Percentiles rank a stretch among this genome's conserved stretches.
These are phyloP conservation scores for Trichophyton simii DNA, from an alignment of 2,329 filamentous ascomycete species.

Conservation along the genomic window DNA sequence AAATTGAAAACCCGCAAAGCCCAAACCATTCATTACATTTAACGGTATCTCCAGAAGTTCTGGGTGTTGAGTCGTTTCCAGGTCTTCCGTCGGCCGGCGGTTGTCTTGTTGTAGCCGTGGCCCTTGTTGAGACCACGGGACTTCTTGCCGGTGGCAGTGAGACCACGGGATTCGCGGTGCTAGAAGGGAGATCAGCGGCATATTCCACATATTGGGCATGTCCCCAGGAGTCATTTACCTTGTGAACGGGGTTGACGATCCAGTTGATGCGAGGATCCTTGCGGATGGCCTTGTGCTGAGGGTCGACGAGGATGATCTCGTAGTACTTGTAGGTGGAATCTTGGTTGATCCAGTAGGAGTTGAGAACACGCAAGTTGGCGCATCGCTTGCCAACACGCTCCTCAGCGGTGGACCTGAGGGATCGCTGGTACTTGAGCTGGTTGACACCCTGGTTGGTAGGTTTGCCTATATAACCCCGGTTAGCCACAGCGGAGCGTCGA, in stretches of 20 bases:
- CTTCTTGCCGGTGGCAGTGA: constrained; percentile 98
- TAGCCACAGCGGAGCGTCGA: background rate
- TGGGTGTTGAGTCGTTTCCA: constrained; percentile 99
- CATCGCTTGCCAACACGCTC: constrained; percentile 99
- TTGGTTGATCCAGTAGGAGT: constrained; percentile 99
- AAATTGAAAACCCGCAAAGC: background rate
- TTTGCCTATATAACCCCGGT: constrained; percentile 56
- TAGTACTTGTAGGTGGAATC: constrained; percentile 99
- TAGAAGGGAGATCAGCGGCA: constrained; percentile 17
- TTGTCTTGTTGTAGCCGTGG: constrained; percentile 98
- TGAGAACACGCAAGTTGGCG: constrained; percentile 97
- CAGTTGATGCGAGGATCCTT: constrained; percentile 99
- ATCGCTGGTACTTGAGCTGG: constrained; percentile 99
- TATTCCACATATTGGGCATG: background rate
- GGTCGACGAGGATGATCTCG: constrained; percentile 99
- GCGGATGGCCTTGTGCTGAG: constrained; percentile 99
- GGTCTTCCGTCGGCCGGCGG: constrained; percentile 94
- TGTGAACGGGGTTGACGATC: constrained; percentile 99
- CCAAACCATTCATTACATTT: constrained; percentile 14
- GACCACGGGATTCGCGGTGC: constrained; percentile 96
- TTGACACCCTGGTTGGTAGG: constrained; percentile 99
- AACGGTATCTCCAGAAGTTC: constrained; percentile 96
- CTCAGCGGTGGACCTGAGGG: constrained; percentile 92
- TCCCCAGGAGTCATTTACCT: constrained; percentile 36
- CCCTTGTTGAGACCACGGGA: constrained; percentile 99